These are phyloP conservation scores for Saccharomyces kudriavzevii DNA, from an alignment of 805 yeast genomes.

Conservation along the genomic window DNA sequence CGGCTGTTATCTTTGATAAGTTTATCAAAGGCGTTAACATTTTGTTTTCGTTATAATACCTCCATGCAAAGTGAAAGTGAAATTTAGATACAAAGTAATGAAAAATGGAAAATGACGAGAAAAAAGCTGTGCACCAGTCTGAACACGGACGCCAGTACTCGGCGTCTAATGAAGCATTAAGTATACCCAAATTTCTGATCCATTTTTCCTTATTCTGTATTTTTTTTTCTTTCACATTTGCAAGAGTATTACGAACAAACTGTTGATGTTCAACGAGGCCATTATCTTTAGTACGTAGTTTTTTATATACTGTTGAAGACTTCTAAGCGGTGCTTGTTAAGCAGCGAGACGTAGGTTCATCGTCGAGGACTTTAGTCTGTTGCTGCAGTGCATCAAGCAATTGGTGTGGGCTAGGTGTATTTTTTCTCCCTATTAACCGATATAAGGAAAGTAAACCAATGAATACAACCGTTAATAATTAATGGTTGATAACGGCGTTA, in stretches of 20 bases:
- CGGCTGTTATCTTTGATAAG: slow-evolving; percentile 2
- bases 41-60: slow-evolving; percentile 1
- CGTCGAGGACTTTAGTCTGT: too few species aligned
- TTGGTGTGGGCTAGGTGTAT: too few species aligned
- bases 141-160: slow-evolving; percentile 26
- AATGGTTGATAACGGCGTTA: too few species aligned
- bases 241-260: background rate
- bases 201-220: slow-evolving; percentile 1
- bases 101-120: slow-evolving; percentile 17
- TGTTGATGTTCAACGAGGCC: background rate
- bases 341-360: too few species aligned
- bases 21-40: slow-evolving; percentile 1
- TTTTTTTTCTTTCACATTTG: background rate
- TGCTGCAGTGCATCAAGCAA: too few species aligned
- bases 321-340: background rate
- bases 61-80: background rate
- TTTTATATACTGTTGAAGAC: background rate
- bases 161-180: slow-evolving; percentile 30
- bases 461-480: too few species aligned
- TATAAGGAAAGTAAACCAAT: too few species aligned
- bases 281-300: background rate
- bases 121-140: slow-evolving; percentile 27
- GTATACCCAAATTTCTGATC: slow-evolving; percentile 35
- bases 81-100: background rate
- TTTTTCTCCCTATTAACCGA: too few species aligned